phyloP scores from a whole-genome alignment of 2,329 filamentous ascomycete species.

The Basipetospora chlamydospora region DNA sequence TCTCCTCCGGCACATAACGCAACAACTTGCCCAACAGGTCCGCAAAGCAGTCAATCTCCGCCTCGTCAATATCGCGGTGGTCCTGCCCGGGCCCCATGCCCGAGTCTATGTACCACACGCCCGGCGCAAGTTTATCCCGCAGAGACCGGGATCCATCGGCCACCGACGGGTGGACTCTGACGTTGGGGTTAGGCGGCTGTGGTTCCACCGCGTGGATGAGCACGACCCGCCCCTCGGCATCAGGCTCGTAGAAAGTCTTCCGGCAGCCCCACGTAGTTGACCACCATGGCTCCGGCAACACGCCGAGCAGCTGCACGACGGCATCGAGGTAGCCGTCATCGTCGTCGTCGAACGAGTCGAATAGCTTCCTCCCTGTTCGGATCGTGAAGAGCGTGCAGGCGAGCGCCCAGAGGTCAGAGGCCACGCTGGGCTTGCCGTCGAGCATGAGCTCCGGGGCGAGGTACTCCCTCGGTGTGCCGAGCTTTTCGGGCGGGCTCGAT shows the following conservation, averaged over 20 bases:
- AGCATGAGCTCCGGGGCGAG: conserved; percentile 15
- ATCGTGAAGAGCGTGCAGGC: conserved; percentile 20
- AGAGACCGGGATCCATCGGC: conserved; percentile 6
- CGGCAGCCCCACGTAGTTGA: conserved; percentile 13
- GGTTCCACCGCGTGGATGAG: too few relatives aligned
- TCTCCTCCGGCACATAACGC: conserved; percentile 9
- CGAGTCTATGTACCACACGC: conserved; percentile 6
- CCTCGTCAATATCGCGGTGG: conserved; percentile 4
- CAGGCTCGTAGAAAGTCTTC: conserved; percentile 11
- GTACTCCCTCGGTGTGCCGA: conserved; percentile 16
- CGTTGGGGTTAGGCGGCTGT: too few relatives aligned
- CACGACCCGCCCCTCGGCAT: too few relatives aligned
- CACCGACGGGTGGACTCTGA: neutral
- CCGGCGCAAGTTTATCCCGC: conserved; percentile 7
- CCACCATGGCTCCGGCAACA: conserved; percentile 18
- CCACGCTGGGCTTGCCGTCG: conserved; percentile 10
- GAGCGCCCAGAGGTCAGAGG: conserved; percentile 18
- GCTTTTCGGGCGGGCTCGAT: conserved; percentile 5
- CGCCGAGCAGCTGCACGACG: conserved; percentile 16
- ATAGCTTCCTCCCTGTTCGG: conserved; percentile 14
- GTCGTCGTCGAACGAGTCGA: conserved; percentile 14
- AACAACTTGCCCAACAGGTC: conserved; percentile 13
- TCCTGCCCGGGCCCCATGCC: neutral
- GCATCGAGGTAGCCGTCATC: conserved; percentile 15
- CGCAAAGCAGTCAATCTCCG: conserved; percentile 12